These are phyloP conservation scores for Fusarium mangiferae DNA, from an alignment of 2,329 filamentous ascomycete species.

Conservation along the genomic window DNA sequence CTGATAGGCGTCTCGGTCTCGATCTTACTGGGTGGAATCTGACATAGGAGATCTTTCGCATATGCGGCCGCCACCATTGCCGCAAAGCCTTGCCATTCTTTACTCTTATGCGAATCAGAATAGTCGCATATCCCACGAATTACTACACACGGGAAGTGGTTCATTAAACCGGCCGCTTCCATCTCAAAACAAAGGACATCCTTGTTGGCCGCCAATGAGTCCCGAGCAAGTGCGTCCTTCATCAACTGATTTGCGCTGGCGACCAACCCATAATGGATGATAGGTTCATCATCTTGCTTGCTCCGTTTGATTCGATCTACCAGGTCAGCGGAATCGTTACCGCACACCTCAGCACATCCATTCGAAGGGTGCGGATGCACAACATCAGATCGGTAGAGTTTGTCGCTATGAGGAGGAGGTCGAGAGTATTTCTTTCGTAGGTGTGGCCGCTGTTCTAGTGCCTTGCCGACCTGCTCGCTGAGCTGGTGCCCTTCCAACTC, in stretches of 20 bases:
- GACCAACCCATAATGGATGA: too few species aligned
- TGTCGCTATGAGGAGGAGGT: too few species aligned
- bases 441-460: too few species aligned
- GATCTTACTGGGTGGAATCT: background rate
- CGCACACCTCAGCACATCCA: too few species aligned
- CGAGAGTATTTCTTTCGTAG: too few species aligned
- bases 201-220: background rate
- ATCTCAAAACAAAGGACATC: background rate
- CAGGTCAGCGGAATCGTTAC: too few species aligned
- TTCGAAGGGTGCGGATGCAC: too few species aligned
- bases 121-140: background rate
- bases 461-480: too few species aligned
- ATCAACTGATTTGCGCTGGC: constrained; percentile 31
- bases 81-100: constrained; percentile 49
- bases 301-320: too few species aligned
- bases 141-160: background rate
- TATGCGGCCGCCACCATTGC: constrained; percentile 46
- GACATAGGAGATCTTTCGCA: constrained; percentile 35
- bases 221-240: constrained; percentile 30
- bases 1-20: background rate
- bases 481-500: constrained; percentile 11
- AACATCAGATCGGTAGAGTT: too few species aligned
- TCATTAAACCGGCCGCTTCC: too few species aligned
- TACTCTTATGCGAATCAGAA: background rate
- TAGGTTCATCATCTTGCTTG: too few species aligned